These are phyloP conservation scores for Coffea canephora DNA, from an alignment of 257 asterid genomes.

Conservation along the genomic window DNA sequence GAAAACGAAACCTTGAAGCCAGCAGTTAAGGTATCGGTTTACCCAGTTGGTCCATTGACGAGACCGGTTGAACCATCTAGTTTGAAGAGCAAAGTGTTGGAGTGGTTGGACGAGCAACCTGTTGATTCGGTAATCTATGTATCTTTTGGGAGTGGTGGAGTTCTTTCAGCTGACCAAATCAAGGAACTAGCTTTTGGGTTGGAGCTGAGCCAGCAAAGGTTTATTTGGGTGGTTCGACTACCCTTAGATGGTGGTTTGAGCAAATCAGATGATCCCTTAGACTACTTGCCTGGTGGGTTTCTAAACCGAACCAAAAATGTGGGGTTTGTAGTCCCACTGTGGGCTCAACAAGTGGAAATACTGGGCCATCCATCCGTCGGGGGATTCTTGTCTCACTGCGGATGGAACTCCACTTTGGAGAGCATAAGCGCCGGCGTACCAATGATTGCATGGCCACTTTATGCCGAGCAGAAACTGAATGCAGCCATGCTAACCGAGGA, in stretches of 20 bases:
- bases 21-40: conserved; percentile 38
- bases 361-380: conserved; percentile 21
- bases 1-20: conserved; percentile 29
- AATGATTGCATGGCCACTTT: conserved; percentile 28
- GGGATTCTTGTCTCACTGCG: conserved; percentile 31
- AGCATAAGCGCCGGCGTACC: conserved; percentile 25
- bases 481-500: conserved; percentile 25
- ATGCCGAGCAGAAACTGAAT: conserved; percentile 19
- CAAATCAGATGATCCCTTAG: conserved; percentile 13
- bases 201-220: conserved; percentile 54
- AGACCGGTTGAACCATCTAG: conserved; percentile 29
- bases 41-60: conserved; percentile 57
- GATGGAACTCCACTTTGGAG: conserved; percentile 27
- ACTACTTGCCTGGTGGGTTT: conserved; percentile 53
- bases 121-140: conserved; percentile 48
- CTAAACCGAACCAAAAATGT: conserved; percentile 18
- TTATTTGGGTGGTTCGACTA: conserved; percentile 64
- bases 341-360: conserved; percentile 36
- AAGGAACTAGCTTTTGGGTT: conserved; percentile 64
- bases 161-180: conserved; percentile 37
- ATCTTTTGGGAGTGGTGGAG: conserved; percentile 73
- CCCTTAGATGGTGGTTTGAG: conserved; percentile 30
- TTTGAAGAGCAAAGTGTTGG: not conserved
- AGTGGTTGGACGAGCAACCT: conserved; percentile 61
- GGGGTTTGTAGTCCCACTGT: conserved; percentile 35